A percentile compares a stretch with the other conserved stretches of the same genome.
Conservation (phyloP, 1,284 basidiomycete genomes). For the Ceratorhiza oryzae-sativae region DNA sequence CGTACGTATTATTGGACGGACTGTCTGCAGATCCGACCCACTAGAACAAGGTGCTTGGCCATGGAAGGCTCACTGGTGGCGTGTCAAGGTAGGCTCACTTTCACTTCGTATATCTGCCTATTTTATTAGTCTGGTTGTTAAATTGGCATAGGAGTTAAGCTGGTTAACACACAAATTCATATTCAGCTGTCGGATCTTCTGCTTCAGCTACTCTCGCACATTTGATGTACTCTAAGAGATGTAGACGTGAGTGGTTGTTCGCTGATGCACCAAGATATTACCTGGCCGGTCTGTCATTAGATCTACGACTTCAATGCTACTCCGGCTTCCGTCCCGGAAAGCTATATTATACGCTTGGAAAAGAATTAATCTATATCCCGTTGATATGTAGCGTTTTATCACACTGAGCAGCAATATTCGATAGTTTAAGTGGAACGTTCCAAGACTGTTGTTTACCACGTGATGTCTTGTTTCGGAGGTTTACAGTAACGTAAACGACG, state of each 20-base stretch:
- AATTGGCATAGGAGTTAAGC: neutral
- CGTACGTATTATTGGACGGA: constrained; percentile 18
- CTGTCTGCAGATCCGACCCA: constrained; percentile 25
- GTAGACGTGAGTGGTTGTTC: neutral
- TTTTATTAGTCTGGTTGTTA: neutral
- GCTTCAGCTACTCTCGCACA: constrained; percentile 17
- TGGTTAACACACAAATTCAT: constrained; percentile 7
- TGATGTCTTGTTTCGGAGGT: too few relatives aligned
- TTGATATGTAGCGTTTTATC: too few relatives aligned
- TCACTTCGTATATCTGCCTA: constrained; percentile 18
- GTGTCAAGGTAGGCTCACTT: constrained; percentile 3
- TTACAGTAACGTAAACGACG: too few relatives aligned
- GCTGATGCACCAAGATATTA: neutral
- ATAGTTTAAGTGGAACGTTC: too few relatives aligned
- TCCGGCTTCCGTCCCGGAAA: too few relatives aligned
- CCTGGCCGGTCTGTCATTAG: constrained; percentile 20
- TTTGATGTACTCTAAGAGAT: constrained; percentile 23
- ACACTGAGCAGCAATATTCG: too few relatives aligned
- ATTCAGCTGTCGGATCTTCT: constrained; percentile 8
- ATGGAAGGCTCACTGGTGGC: neutral
- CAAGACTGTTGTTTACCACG: too few relatives aligned
- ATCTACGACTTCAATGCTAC: too few relatives aligned
- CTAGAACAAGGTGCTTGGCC: neutral
- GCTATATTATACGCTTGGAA: too few relatives aligned
- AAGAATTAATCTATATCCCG: too few relatives aligned